Evolutionary conservation across 2,329 filamentous ascomycete species (phyloP).

Genomic region (Fusarium dlaminii): DNA sequence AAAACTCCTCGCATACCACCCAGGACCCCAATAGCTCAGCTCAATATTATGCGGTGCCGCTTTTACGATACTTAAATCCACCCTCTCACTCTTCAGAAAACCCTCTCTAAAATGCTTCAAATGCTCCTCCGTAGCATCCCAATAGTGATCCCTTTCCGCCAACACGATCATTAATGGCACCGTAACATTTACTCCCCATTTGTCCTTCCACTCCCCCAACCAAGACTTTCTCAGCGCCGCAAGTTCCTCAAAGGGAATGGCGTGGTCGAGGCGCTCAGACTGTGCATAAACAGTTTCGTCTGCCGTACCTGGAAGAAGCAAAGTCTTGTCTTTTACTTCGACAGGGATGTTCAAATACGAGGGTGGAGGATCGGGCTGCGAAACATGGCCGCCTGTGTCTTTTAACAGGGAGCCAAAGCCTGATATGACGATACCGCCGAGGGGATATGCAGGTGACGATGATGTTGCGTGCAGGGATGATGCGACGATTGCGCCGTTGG

Average conservation of each 20-base stretch:
- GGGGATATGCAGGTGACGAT: slow-evolving; percentile 5
- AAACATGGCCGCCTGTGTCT: slow-evolving; percentile 14
- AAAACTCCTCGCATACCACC: slow-evolving; percentile 35
- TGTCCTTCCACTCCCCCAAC: slow-evolving; percentile 29
- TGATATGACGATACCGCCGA: slow-evolving; percentile 27
- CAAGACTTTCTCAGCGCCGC: slow-evolving; percentile 13
- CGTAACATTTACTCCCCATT: slow-evolving; percentile 26
- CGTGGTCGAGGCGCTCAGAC: slow-evolving; percentile 23
- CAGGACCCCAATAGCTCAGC: slow-evolving; percentile 31
- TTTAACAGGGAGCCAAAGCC: slow-evolving; percentile 31
- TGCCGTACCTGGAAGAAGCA: slow-evolving; percentile 29
- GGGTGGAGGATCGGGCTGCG: slow-evolving; percentile 13
- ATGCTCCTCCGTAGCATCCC: slow-evolving; percentile 32
- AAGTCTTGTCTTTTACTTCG: slow-evolving; percentile 26
- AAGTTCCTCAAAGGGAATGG: slow-evolving; percentile 31
- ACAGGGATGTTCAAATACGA: slow-evolving; percentile 23
- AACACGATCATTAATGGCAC: slow-evolving; percentile 30
- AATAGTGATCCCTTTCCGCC: slow-evolving; percentile 25
- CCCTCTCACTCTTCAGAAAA: slow-evolving; percentile 19
- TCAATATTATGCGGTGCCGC: slow-evolving; percentile 35
- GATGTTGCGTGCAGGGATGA: slow-evolving; percentile 21
- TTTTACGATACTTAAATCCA: slow-evolving; percentile 30
- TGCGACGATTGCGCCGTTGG: slow-evolving; percentile 24
- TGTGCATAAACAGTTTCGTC: slow-evolving; percentile 26
- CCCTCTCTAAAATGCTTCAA: slow-evolving; percentile 11